Conservation (phyloP, 2,329 filamentous ascomycete genomes). For the Amauroascus niger region DNA sequence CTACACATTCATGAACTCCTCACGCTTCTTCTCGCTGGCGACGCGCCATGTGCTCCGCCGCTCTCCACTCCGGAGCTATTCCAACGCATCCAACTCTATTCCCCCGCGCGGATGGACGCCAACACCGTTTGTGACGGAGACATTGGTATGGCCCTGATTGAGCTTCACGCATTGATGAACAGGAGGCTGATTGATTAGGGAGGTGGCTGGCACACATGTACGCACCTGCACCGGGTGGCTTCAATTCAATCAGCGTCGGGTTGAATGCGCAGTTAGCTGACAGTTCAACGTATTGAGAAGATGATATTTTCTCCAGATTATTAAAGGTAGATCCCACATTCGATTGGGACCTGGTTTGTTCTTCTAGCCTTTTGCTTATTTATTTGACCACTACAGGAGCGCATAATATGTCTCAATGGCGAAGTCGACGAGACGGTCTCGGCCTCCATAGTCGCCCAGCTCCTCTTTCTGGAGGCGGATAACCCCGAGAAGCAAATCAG, state of each 20-base stretch:
- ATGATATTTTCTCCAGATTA: slow-evolving; percentile 73
- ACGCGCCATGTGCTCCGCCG: slow-evolving; percentile 9
- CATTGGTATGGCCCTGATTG: slow-evolving; percentile 40
- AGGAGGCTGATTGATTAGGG: slow-evolving; percentile 40
- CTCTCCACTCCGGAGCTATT: slow-evolving; percentile 13
- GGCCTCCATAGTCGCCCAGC: slow-evolving; percentile 88
- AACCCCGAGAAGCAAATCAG: slow-evolving; percentile 90
- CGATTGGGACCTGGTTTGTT: no score
- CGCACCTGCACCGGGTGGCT: no score
- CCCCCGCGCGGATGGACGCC: slow-evolving; percentile 40
- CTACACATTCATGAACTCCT: slow-evolving; percentile 14
- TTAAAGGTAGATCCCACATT: slow-evolving; percentile 53
- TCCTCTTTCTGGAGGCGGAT: slow-evolving; percentile 96
- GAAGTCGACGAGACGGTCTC: slow-evolving; percentile 82
- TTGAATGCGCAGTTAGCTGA: slow-evolving; percentile 19
- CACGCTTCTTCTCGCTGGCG: slow-evolving; percentile 13
- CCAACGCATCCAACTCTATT: slow-evolving; percentile 11
- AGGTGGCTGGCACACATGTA: slow-evolving; percentile 69
- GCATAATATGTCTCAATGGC: slow-evolving; percentile 88
- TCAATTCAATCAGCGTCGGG: background rate
- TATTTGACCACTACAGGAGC: slow-evolving; percentile 50
- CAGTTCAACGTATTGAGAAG: slow-evolving; percentile 35
- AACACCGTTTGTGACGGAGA: slow-evolving; percentile 48
- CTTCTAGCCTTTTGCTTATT: no score
- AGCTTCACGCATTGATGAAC: background rate